Evolutionary conservation across 345 rosid genomes (phyloP).

Genomic region (Ceriops tagal): DNA sequence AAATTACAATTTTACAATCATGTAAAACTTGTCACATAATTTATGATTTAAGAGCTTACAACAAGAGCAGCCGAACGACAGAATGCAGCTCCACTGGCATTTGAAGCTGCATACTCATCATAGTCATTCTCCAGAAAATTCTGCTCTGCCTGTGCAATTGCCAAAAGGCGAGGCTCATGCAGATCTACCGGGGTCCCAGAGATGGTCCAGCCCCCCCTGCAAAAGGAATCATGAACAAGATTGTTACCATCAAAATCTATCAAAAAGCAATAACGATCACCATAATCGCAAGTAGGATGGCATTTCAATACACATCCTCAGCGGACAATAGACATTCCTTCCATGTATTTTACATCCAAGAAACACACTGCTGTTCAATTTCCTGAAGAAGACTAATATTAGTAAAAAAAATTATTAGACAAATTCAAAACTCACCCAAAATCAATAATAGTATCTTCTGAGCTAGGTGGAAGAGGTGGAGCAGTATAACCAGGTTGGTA

Average conservation of each 20-base stretch:
- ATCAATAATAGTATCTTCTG: conserved; percentile 77
- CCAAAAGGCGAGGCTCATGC: conserved; percentile 78
- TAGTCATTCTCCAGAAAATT: conserved; percentile 82
- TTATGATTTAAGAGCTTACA: conserved; percentile 36
- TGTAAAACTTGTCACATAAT: neutral
- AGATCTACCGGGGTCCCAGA: conserved; percentile 78
- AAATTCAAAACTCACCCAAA: conserved; percentile 54
- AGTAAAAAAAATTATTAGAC: neutral
- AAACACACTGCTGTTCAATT: neutral
- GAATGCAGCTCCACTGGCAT: conserved; percentile 82
- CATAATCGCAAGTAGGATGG: neutral
- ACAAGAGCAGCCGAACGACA: conserved; percentile 86
- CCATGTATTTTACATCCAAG: neutral
- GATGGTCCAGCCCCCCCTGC: conserved; percentile 88
- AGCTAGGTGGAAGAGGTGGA: conserved; percentile 50
- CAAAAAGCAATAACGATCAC: neutral
- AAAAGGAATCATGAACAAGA: conserved; percentile 19
- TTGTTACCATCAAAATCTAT: neutral
- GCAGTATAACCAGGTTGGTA: conserved; percentile 84
- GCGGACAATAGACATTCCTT: conserved; percentile 7
- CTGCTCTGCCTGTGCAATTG: conserved; percentile 88
- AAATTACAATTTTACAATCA: neutral
- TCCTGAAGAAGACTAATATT: neutral
- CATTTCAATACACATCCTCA: conserved; percentile 8
- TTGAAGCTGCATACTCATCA: conserved; percentile 76